Conservation (phyloP, 441 rosid genomes). For the Pelargonium fulgidum region DNA sequence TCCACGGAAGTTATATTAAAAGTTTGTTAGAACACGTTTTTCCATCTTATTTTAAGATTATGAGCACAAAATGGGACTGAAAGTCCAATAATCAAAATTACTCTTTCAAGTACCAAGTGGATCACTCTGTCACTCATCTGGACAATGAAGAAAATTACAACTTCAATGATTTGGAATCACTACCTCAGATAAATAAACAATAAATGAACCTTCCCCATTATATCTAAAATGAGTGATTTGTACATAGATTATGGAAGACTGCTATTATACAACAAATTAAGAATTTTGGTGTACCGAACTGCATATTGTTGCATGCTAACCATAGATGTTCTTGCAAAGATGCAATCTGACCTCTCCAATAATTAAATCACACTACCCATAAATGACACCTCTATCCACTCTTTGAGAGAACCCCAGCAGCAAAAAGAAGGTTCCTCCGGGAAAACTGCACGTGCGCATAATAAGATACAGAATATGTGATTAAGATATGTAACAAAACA, state of each 20-base stretch:
- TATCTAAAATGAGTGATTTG: neutral
- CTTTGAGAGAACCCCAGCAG: slow-evolving; percentile 69
- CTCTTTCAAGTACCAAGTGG: too few relatives aligned
- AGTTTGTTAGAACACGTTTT: too few relatives aligned
- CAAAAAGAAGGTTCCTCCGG: slow-evolving; percentile 75
- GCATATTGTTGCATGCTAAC: neutral
- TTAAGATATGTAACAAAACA: too few relatives aligned
- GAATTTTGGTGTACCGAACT: neutral
- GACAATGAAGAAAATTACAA: too few relatives aligned
- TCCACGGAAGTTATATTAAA: too few relatives aligned
- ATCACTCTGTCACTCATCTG: too few relatives aligned
- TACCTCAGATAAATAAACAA: neutral
- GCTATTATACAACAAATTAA: neutral
- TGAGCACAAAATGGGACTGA: too few relatives aligned
- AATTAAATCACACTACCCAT: neutral
- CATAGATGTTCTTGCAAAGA: neutral
- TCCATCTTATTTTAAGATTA: too few relatives aligned
- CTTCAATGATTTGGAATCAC: too few relatives aligned
- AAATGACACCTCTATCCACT: slow-evolving; percentile 12
- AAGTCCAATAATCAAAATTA: too few relatives aligned
- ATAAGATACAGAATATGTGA: neutral
- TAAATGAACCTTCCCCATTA: neutral
- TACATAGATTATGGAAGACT: neutral
- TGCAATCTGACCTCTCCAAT: neutral
- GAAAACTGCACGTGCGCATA: slow-evolving; percentile 51